A percentile compares a stretch with the other conserved stretches of the same genome.
Conservation (phyloP, 768 basidiomycete species). For the Hebeloma cylindrosporum region DNA sequence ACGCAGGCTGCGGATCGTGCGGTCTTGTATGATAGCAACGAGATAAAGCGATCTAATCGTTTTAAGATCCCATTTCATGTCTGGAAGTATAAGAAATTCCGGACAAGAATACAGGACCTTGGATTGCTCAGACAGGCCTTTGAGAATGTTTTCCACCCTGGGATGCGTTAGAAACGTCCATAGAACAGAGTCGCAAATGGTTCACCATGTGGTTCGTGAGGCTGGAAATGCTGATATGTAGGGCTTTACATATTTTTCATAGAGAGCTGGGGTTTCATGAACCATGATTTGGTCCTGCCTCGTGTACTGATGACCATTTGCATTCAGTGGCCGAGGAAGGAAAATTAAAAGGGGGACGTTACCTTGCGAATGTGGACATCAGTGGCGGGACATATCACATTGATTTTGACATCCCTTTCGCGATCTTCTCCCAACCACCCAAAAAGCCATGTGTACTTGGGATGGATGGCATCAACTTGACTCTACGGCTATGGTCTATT, state of each 20-base stretch:
- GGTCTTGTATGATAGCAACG: constrained; percentile 68
- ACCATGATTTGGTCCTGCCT: constrained; percentile 72
- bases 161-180: not conserved
- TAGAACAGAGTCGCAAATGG: constrained; percentile 1
- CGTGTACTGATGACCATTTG: constrained; percentile 56
- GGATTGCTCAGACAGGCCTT: constrained; percentile 71
- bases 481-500: not conserved
- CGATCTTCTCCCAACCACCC: constrained; percentile 58
- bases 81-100: constrained; percentile 81
- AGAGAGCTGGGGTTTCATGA: constrained; percentile 80
- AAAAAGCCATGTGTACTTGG: constrained; percentile 79
- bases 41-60: constrained; percentile 83
- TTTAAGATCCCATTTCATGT: constrained; percentile 94
- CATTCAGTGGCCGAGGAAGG: not conserved
- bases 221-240: constrained; percentile 78
- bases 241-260: constrained; percentile 66
- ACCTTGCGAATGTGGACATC: constrained; percentile 88
- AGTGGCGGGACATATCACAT: constrained; percentile 85
- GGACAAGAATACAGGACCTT: constrained; percentile 66
- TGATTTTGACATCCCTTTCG: constrained; percentile 74
- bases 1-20: constrained; percentile 66
- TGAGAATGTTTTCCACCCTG: constrained; percentile 87
- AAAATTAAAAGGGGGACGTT: not conserved
- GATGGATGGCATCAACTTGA: not conserved
- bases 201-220: constrained; percentile 79